These are phyloP conservation scores for Dioscorea alata DNA, from an alignment of 106 monocot species.

Conservation along the genomic window DNA sequence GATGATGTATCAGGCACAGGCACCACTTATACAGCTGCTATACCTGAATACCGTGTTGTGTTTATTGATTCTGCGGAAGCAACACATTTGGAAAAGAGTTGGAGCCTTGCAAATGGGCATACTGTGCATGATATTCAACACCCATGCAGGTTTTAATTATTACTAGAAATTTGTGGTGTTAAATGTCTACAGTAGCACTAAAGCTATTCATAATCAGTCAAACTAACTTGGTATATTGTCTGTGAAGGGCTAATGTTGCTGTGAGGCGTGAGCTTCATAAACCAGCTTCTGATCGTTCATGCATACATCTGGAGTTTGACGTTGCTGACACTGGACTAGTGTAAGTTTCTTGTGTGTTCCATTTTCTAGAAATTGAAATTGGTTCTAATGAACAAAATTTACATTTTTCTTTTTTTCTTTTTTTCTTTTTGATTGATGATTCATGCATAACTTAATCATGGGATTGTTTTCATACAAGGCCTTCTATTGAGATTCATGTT, in stretches of 20 bases:
- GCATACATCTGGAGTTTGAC: slow-evolving; percentile 93
- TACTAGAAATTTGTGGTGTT: neutral
- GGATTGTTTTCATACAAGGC: too few species aligned
- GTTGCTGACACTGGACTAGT: slow-evolving; percentile 69
- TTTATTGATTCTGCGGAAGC: slow-evolving; percentile 36
- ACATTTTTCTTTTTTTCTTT: too few species aligned
- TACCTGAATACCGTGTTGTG: slow-evolving; percentile 84
- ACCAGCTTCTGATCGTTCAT: slow-evolving; percentile 87
- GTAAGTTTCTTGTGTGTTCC: slow-evolving; percentile 29
- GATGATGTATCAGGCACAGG: slow-evolving; percentile 41
- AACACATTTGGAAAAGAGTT: slow-evolving; percentile 39
- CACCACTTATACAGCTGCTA: slow-evolving; percentile 73
- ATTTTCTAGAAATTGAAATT: too few species aligned
- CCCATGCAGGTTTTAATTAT: slow-evolving; percentile 60
- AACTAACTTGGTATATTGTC: neutral
- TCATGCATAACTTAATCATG: too few species aligned
- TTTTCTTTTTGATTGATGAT: too few species aligned
- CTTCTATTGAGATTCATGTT: too few species aligned
- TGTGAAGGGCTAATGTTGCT: slow-evolving; percentile 69
- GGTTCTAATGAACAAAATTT: too few species aligned
- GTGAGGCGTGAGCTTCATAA: slow-evolving; percentile 80
- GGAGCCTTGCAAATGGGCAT: slow-evolving; percentile 80
- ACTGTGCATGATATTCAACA: slow-evolving; percentile 72
- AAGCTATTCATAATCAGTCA: neutral
- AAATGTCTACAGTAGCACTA: too few species aligned